phyloP scores from a whole-genome alignment of 164 flowering plant genomes.

The Stephania japonica region DNA sequence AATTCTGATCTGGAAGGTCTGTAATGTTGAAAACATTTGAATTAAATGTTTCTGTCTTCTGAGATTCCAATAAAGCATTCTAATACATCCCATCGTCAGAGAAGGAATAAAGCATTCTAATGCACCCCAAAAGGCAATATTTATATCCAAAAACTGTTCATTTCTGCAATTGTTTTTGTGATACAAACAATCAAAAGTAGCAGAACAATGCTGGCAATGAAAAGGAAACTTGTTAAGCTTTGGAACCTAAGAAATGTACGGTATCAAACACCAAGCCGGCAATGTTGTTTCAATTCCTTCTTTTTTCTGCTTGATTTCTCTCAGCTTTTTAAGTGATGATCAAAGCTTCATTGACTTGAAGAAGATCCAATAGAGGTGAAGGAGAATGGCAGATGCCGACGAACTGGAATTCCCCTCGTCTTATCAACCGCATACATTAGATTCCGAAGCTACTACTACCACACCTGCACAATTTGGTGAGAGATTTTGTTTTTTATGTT shows the following conservation, averaged over 20 bases:
- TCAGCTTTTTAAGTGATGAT: neutral
- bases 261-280: neutral
- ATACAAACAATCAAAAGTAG: neutral
- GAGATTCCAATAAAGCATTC: conserved; percentile 3
- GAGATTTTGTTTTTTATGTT: neutral
- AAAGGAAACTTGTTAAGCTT: neutral
- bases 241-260: neutral
- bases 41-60: neutral
- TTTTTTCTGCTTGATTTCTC: neutral
- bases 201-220: neutral
- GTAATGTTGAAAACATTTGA: neutral
- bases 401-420: neutral
- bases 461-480: neutral
- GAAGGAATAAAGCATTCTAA: too few relatives aligned
- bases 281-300: neutral
- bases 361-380: neutral
- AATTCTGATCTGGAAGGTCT: too few relatives aligned
- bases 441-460: neutral
- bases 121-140: neutral
- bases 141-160: neutral
- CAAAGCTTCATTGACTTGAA: neutral
- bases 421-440: conserved; percentile 1
- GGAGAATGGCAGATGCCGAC: neutral
- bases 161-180: neutral
- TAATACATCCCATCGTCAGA: too few relatives aligned